phyloP scores from a whole-genome alignment of 257 asterid genomes.

The Linaria vulgaris region DNA sequence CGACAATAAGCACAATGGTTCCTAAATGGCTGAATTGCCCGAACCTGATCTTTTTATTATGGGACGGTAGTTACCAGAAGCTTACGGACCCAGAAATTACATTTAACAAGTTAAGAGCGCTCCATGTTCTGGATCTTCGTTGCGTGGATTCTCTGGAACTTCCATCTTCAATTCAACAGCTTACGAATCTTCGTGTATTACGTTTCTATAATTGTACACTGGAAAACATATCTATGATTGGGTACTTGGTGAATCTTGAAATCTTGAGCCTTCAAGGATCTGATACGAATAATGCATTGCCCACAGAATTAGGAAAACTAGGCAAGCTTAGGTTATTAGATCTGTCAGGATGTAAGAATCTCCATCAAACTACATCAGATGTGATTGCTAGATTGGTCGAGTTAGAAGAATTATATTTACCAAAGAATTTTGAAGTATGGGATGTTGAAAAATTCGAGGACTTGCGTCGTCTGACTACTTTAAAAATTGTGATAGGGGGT shows the following conservation, averaged over 20 bases:
- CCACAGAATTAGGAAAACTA: conserved; percentile 20
- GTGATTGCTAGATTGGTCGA: conserved; percentile 14
- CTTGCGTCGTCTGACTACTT: conserved; percentile 13
- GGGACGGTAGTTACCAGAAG: not conserved
- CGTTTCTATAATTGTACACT: conserved; percentile 10
- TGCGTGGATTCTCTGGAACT: not conserved
- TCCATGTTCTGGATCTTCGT: conserved; percentile 21
- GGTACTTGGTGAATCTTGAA: conserved; percentile 20
- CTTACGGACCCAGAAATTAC: not conserved
- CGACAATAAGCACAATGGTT: not conserved
- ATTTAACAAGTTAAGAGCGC: conserved; percentile 5
- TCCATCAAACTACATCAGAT: conserved; percentile 18
- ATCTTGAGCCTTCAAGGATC: conserved; percentile 26
- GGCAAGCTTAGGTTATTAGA: conserved; percentile 22
- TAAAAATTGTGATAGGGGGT: conserved; percentile 16
- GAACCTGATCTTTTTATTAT: conserved; percentile 13
- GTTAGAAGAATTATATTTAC: conserved; percentile 26
- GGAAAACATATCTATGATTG: conserved; percentile 20
- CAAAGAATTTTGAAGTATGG: conserved; percentile 10
- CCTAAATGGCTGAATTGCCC: conserved; percentile 14
- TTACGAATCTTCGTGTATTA: conserved; percentile 23
- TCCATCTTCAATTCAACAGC: not conserved
- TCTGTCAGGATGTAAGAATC: not conserved
- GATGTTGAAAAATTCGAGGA: not conserved
- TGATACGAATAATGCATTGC: conserved; percentile 10